Base-by-base conservation (phyloP, 2,329 filamentous ascomycete genomes). In the Orbilia quercus region DNA sequence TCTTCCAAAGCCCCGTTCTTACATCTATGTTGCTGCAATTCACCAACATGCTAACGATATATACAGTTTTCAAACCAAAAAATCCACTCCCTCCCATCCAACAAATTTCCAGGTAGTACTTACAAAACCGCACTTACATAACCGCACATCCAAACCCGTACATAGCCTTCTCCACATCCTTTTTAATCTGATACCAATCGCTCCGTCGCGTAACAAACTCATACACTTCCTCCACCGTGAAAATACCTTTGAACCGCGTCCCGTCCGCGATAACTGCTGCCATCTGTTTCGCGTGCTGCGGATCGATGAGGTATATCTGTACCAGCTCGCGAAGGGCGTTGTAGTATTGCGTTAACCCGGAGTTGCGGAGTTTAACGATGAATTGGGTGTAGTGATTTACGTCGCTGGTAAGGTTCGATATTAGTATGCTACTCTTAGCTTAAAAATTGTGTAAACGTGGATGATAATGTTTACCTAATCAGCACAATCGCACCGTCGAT, bases 91-190 rank as follows among this genome's bases (percentile, higher is more conserved):
- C 28, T 31, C 28, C 28, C 5, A 5, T 9, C 9, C 28, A 31
- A 4, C 28, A 31, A 31, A 31, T 85, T 81, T 98, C 92, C 97
- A 97, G 44, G 96, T 79, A 47, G 80, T 80, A 81, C 95, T 99
- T 72, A 95, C 94, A 80, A 96, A 87, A 2, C 95, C 95, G 82
- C 97, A 98, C 92, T 85, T 81, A 98, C 92, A 97, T 98, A 45
- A 96, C 79, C 48, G 80, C 80, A 81, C 95, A 99, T 72, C 95
- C 94, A 80, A 96, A 87, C 2, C 95, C 95, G 82, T 97, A 98
- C 92, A 99, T 97, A 74, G 92, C 92, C 81, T 91, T 90, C 84
- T 99, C 95, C 4, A 99, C 95, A 75, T 92, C 88, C 75, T 87
- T 88, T 82, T 90, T 90, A 9, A 99, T 91, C 77, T 90, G 86